These are phyloP conservation scores for Centrapalus pauciflorus DNA, from an alignment of 129 eudicot genomes.

Conservation along the genomic window DNA sequence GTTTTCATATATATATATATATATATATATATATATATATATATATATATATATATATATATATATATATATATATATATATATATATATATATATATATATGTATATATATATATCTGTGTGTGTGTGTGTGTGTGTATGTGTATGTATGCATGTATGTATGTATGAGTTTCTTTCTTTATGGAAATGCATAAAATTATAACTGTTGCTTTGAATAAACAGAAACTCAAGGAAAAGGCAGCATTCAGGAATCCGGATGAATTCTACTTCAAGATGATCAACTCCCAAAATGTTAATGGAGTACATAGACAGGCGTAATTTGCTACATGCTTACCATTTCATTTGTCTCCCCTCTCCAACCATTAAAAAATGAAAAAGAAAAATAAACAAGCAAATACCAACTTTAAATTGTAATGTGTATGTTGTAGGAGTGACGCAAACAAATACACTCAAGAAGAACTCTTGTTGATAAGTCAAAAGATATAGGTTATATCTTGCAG, in stretches of 20 bases:
- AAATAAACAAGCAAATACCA: neutral
- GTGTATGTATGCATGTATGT: too few species aligned
- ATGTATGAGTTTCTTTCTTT: neutral
- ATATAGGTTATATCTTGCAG: constrained; percentile 61
- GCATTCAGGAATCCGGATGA: constrained; percentile 66
- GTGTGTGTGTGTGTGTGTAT: too few species aligned
- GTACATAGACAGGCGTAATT: constrained; percentile 55
- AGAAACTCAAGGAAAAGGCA: constrained; percentile 70
- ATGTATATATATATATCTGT: too few species aligned
- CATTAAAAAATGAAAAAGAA: neutral
- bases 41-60: too few species aligned
- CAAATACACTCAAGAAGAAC: constrained; percentile 55
- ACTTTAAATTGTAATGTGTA: constrained; percentile 5
- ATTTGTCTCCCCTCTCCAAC: neutral
- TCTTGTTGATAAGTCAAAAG: constrained; percentile 53
- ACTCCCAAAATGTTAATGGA: constrained; percentile 63
- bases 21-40: too few species aligned
- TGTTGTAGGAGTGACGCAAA: constrained; percentile 45
- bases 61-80: too few species aligned
- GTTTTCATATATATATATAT: too few species aligned
- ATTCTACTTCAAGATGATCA: constrained; percentile 62
- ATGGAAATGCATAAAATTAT: neutral
- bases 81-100: too few species aligned
- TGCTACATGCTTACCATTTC: neutral
- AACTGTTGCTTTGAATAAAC: constrained; percentile 6